Percentiles rank a stretch among this genome's conserved stretches.
Conservation (phyloP, 2,329 filamentous ascomycete genomes). For the Cadophora sp. region DNA sequence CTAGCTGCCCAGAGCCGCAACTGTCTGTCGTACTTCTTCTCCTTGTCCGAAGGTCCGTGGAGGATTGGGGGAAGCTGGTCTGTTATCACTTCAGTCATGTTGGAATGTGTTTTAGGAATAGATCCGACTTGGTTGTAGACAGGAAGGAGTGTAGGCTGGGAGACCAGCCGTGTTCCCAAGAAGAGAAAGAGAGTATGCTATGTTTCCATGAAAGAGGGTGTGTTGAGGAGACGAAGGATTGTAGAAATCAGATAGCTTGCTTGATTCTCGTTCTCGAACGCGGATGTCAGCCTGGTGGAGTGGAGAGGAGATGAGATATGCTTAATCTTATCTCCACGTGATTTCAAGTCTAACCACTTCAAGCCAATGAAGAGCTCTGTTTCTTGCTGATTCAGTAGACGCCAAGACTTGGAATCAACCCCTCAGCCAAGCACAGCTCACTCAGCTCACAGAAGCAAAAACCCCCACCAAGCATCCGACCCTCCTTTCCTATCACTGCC, state of each 20-base stretch:
- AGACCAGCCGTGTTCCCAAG: not conserved
- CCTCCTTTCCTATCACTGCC: not conserved
- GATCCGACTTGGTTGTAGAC: not conserved
- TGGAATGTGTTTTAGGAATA: constrained; percentile 5
- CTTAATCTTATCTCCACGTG: constrained; percentile 8
- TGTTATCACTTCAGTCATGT: constrained; percentile 41
- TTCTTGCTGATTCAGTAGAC: not conserved
- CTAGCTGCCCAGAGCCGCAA: constrained; percentile 93
- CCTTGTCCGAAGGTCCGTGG: constrained; percentile 63
- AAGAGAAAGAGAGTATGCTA: not conserved
- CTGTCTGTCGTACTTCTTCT: constrained; percentile 91
- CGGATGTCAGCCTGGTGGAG: constrained; percentile 1
- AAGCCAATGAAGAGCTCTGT: not conserved
- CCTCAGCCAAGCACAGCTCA: not conserved
- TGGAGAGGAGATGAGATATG: not conserved
- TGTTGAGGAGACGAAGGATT: not conserved
- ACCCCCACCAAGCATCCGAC: not conserved
- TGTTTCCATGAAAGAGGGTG: not conserved
- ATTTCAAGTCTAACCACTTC: not conserved
- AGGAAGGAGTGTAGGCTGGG: not conserved
- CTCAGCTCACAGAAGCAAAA: not conserved
- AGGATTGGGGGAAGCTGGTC: constrained; percentile 51
- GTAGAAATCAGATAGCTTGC: not conserved
- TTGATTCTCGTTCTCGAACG: not conserved
- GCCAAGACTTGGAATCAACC: constrained; percentile 10